A percentile compares a stretch with the other conserved stretches of the same genome.
phyloP scores from a whole-genome alignment of 139 green algal species.

The Coelastrella sp. region DNA sequence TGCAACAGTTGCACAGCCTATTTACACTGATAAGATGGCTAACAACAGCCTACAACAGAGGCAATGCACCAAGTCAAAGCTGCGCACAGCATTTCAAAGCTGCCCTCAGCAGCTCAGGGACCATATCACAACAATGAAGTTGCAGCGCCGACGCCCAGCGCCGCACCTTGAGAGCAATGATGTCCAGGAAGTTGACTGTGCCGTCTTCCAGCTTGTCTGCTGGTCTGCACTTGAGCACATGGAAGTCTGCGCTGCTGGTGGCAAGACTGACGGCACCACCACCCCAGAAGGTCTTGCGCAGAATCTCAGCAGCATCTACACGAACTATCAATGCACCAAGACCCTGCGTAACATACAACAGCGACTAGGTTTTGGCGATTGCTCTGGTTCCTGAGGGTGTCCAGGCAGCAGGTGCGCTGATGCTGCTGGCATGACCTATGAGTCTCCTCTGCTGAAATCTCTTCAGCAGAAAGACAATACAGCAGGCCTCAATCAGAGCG shows the following conservation, averaged over 20 bases:
- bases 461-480: no score
- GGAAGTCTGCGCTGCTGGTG: slow-evolving; percentile 78
- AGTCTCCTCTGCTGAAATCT: no score
- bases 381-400: background rate
- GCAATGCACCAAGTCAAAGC: no score
- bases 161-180: slow-evolving; percentile 67
- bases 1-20: background rate
- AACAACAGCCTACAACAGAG: background rate
- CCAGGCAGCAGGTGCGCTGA: no score
- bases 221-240: slow-evolving; percentile 75
- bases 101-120: no score
- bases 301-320: slow-evolving; percentile 52
- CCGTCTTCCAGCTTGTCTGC: slow-evolving; percentile 80
- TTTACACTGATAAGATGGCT: background rate
- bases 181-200: slow-evolving; percentile 83
- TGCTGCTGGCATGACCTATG: no score
- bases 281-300: slow-evolving; percentile 73
- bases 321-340: slow-evolving; percentile 77
- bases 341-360: slow-evolving; percentile 37
- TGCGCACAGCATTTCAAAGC: no score
- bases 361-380: background rate
- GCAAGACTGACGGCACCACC: slow-evolving; percentile 79
- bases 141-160: background rate
- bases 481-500: no score
- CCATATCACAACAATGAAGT: no score